These are phyloP conservation scores for Farysia itapuensis DNA, from an alignment of 1,284 basidiomycete genomes.

Conservation along the genomic window DNA sequence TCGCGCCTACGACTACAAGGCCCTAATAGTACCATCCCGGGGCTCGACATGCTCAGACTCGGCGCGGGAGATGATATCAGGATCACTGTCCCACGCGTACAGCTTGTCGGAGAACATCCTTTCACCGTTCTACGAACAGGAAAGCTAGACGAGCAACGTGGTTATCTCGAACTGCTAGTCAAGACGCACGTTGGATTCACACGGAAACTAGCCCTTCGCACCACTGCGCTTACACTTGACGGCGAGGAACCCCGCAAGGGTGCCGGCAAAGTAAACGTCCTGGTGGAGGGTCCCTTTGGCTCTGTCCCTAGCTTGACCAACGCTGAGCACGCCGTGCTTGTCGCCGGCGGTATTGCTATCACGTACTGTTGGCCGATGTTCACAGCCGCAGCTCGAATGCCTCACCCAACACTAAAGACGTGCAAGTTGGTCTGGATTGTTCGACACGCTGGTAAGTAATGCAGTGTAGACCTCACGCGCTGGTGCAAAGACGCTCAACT, in stretches of 20 bases:
- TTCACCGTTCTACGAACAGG: constrained; percentile 34
- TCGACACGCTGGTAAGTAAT: constrained; percentile 18
- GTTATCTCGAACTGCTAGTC: constrained; percentile 27
- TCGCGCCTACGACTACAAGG: constrained; percentile 8
- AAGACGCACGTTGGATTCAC: constrained; percentile 34
- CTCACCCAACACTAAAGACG: not conserved
- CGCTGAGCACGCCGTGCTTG: constrained; percentile 13
- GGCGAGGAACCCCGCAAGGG: not conserved
- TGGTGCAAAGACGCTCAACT: not conserved
- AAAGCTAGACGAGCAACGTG: constrained; percentile 1
- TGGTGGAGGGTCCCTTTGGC: constrained; percentile 44
- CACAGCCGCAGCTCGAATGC: constrained; percentile 4
- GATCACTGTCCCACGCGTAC: constrained; percentile 30
- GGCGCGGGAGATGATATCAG: constrained; percentile 31
- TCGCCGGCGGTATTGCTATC: constrained; percentile 41
- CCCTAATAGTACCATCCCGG: not conserved
- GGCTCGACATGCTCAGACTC: constrained; percentile 5
- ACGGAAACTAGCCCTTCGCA: constrained; percentile 7
- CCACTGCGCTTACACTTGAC: not conserved
- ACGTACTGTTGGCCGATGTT: constrained; percentile 38
- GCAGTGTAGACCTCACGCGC: not conserved
- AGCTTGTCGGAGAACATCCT: constrained; percentile 39
- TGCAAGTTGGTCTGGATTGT: constrained; percentile 42
- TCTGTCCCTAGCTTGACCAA: constrained; percentile 1
- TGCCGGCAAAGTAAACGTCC: constrained; percentile 3